Base-by-base conservation (phyloP, 1,284 basidiomycete genomes). In the Microbotryum silenes-acaulis region DNA sequence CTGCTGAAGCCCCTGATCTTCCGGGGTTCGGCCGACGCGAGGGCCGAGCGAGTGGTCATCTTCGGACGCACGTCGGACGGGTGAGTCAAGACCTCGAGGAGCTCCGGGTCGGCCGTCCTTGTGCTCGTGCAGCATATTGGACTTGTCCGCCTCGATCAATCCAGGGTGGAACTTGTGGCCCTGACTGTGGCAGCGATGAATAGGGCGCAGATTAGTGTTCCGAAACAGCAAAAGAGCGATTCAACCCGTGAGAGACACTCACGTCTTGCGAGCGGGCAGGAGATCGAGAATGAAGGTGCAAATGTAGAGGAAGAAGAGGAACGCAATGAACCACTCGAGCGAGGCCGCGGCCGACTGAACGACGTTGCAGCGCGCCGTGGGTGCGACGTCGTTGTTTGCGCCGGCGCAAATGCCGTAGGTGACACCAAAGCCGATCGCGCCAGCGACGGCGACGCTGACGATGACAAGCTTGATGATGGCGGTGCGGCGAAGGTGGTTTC, bases 381-480 rank as follows among this genome's bases (percentile, higher is more conserved):
- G 52, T 0, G 58, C 54, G 1, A 63, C 62, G 7, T 61, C 60
- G n/a, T 62, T 51, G 3, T 67, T 68, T 12, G 69, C 45, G 0
- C 71, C 70, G 1, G 63, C 49, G 56, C 75, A 75, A 4, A 60
- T 62, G 16, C 64, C 71, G 61, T 81, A 80, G 10, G 74, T 74
- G 0, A 70, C 72, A n/a, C 73, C 77, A 55, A 81, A 81, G 0
- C 72, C 70, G 59, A 81, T 76, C 6, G 80, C 78, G 33, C 73
- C 71, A 0, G 64, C 63, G 29, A 81, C 71, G 5, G 80, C 79
- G 1, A 76, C 2, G 7, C 63, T 45, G 9, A 81, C 75, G 52
- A 81, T 72, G 50, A 75, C 45, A 20, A 78, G 67, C 73, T 81
- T 81, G 70, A 76, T 58, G 59, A 79, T 73, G 8, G 78, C 77